phyloP scores from a whole-genome alignment of 2,329 filamentous ascomycete genomes.

The Colletotrichum sp. region DNA sequence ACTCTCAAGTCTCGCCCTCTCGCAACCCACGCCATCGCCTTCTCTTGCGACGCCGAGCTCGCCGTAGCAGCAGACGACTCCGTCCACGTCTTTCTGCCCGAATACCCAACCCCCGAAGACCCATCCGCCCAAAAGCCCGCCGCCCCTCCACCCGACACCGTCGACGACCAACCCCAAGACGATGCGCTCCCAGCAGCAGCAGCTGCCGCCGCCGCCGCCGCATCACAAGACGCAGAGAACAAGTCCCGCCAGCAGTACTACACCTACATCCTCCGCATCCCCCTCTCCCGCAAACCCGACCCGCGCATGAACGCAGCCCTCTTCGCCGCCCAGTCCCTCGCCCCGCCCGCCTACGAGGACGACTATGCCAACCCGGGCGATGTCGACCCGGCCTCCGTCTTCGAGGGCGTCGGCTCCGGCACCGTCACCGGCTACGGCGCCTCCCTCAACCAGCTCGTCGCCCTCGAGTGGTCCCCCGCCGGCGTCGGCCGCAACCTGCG shows the following conservation, averaged over 20 bases:
- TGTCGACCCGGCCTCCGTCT: constrained; percentile 29
- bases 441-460: constrained; percentile 59
- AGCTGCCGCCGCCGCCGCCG: constrained; percentile 11
- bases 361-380: not conserved
- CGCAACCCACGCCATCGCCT: constrained; percentile 48
- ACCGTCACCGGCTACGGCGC: constrained; percentile 52
- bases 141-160: not conserved
- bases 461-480: constrained; percentile 62
- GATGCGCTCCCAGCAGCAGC: constrained; percentile 23
- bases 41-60: constrained; percentile 64
- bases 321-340: constrained; percentile 41
- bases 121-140: not conserved
- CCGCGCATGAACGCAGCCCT: constrained; percentile 51
- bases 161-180: constrained; percentile 28
- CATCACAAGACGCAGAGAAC: not conserved
- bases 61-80: constrained; percentile 63
- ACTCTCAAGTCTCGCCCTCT: constrained; percentile 47
- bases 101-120: constrained; percentile 36
- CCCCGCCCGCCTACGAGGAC: constrained; percentile 30
- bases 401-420: constrained; percentile 48
- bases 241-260: constrained; percentile 34
- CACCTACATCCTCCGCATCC: constrained; percentile 36
- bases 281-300: constrained; percentile 39
- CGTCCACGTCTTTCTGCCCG: constrained; percentile 55
- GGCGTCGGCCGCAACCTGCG: constrained; percentile 60